Conservation (phyloP, 345 rosid genomes). For the Brassica cretica region DNA sequence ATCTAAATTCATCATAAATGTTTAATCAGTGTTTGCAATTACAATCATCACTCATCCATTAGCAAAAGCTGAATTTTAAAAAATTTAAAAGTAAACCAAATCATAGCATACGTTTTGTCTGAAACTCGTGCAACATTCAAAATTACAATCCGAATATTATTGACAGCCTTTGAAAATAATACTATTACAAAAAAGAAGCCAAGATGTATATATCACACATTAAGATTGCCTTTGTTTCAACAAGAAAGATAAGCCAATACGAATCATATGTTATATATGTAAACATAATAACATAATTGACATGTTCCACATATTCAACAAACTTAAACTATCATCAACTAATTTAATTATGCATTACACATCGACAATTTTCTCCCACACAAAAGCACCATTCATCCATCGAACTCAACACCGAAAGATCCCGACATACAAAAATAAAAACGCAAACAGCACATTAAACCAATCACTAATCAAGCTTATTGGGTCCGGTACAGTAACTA, state of each 20-base stretch:
- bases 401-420: neutral
- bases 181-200: neutral
- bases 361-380: neutral
- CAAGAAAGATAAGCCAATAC: neutral
- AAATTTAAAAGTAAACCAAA: neutral
- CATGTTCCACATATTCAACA: constrained; percentile 10
- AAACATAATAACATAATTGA: neutral
- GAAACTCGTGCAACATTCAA: neutral
- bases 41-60: neutral
- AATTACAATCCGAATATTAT: neutral
- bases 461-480: constrained; percentile 72
- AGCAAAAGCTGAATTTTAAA: neutral
- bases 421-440: constrained; percentile 12
- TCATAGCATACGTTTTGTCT: neutral
- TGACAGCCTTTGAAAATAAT: neutral
- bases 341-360: constrained; percentile 22
- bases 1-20: neutral
- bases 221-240: neutral
- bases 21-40: neutral
- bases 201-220: neutral
- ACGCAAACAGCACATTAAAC: neutral
- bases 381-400: neutral
- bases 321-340: constrained; percentile 26
- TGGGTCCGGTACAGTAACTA: constrained; percentile 91
- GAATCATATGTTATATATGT: neutral